Conservation (phyloP, 2,329 filamentous ascomycete genomes). For the Ceratocystis colombiana region DNA sequence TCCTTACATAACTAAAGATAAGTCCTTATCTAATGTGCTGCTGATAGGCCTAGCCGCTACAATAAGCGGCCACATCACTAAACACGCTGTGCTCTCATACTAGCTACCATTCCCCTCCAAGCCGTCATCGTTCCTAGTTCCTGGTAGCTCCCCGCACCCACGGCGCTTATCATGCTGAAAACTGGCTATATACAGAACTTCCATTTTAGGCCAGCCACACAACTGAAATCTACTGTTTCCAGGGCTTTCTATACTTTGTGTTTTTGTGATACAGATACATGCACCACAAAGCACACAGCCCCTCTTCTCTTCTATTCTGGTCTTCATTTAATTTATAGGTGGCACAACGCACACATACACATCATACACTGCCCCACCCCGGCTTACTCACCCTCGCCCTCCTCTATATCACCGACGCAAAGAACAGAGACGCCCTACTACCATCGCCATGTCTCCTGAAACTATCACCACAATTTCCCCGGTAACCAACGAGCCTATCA, state of each 20-base stretch:
- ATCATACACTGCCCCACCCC: background rate
- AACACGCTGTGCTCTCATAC: too few relatives aligned
- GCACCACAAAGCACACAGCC: background rate
- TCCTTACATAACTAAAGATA: background rate
- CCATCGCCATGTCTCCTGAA: conserved; percentile 49
- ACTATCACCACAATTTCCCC: conserved; percentile 74
- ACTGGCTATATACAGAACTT: background rate
- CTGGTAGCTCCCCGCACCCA: conserved; percentile 1
- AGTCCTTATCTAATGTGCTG: background rate
- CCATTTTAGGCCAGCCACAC: background rate
- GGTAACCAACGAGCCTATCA: conserved; percentile 71
- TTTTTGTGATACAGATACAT: background rate
- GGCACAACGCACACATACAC: background rate
- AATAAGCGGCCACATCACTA: background rate
- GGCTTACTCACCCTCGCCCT: background rate
- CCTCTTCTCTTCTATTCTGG: background rate
- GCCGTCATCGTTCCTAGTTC: background rate
- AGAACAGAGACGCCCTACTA: background rate
- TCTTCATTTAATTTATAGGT: background rate
- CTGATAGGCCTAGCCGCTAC: background rate
- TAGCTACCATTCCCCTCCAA: background rate
- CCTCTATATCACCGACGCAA: background rate
- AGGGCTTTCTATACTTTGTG: background rate
- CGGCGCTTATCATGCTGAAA: background rate
- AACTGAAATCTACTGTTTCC: background rate